phyloP scores from a whole-genome alignment of 371 early-diverging fungal species.

The Chytridiales sp. region DNA sequence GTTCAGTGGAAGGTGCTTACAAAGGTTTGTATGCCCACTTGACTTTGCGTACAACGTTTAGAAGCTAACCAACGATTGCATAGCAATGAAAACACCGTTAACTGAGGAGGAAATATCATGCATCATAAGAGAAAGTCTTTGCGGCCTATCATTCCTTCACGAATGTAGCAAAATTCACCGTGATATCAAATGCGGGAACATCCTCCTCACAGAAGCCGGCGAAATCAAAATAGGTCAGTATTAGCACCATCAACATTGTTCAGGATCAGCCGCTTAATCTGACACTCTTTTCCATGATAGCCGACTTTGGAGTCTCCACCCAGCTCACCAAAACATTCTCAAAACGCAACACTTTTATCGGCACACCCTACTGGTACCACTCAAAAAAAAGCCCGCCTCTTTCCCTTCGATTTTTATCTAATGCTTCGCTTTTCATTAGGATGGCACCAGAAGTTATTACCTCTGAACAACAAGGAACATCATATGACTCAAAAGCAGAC shows the following conservation, averaged over 20 bases:
- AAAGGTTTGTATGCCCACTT: slow-evolving; percentile 33
- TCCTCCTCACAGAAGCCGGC: slow-evolving; percentile 51
- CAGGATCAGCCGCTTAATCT: neutral
- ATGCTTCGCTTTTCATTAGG: slow-evolving; percentile 18
- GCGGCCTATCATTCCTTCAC: slow-evolving; percentile 51
- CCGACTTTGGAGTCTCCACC: slow-evolving; percentile 56
- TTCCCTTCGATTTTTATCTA: slow-evolving; percentile 4
- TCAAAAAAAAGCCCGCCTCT: neutral
- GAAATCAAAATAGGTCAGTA: slow-evolving; percentile 47
- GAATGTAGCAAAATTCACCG: slow-evolving; percentile 46
- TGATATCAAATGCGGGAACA: slow-evolving; percentile 56
- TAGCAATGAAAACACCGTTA: slow-evolving; percentile 40
- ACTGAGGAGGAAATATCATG: slow-evolving; percentile 45
- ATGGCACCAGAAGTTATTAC: slow-evolving; percentile 64
- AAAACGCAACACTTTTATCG: slow-evolving; percentile 53
- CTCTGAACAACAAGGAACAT: slow-evolving; percentile 53
- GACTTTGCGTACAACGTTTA: neutral
- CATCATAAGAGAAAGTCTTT: slow-evolving; percentile 46
- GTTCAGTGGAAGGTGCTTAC: slow-evolving; percentile 51
- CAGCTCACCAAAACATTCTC: slow-evolving; percentile 51
- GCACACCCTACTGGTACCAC: slow-evolving; percentile 51
- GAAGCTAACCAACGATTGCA: slow-evolving; percentile 4
- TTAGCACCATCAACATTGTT: slow-evolving; percentile 1
- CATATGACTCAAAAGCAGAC: slow-evolving; percentile 54
- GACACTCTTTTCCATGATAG: slow-evolving; percentile 14